Conservation (phyloP, 257 asterid species). For the Catharanthus roseus region DNA sequence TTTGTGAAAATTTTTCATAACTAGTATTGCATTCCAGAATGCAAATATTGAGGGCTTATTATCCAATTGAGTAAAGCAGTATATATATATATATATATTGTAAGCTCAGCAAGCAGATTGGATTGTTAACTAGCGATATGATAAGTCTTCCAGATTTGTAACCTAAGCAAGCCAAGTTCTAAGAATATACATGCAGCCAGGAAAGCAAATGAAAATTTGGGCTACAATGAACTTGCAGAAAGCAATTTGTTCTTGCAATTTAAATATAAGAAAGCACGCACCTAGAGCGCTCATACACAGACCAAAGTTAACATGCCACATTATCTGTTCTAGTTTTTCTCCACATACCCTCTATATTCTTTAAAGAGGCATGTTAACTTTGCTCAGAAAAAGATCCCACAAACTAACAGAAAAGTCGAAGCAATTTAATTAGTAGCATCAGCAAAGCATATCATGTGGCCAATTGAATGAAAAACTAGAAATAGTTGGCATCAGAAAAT, state of each 20-base stretch:
- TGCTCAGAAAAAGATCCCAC: not conserved
- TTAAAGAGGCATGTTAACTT: too few relatives aligned
- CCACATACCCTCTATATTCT: not conserved
- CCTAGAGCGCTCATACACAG: not conserved
- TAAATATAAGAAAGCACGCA: not conserved
- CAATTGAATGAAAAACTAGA: not conserved
- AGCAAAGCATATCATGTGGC: not conserved
- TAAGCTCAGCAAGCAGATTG: not conserved
- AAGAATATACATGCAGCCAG: not conserved
- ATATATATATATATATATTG: too few relatives aligned
- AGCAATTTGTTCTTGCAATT: not conserved
- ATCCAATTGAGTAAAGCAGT: not conserved
- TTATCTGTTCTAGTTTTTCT: not conserved
- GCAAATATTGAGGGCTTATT: not conserved
- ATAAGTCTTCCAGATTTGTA: not conserved
- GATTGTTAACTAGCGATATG: not conserved
- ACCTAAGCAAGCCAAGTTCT: not conserved
- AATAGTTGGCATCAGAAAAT: not conserved
- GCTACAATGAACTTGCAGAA: not conserved
- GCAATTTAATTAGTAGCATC: not conserved
- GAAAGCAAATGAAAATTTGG: not conserved
- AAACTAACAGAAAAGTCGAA: not conserved
- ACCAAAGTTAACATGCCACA: not conserved
- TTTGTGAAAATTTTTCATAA: not conserved
- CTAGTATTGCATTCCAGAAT: not conserved